A percentile compares a stretch with the other conserved stretches of the same genome.
Evolutionary conservation across 495 filamentous ascomycete genomes (phyloP).

Genomic region (Penicillium arizonense): DNA sequence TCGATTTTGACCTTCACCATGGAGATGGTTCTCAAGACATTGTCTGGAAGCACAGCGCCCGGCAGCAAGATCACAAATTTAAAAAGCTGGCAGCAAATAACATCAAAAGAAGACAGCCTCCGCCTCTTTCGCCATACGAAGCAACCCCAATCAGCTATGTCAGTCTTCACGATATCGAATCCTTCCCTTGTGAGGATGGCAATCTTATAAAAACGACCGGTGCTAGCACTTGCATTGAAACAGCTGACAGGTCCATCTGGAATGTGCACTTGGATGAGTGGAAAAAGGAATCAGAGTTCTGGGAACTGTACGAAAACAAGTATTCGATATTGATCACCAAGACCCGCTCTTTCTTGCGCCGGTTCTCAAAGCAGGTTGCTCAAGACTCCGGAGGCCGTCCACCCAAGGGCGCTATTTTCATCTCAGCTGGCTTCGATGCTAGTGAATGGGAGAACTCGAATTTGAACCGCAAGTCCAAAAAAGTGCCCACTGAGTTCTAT

Average conservation of each 20-base stretch:
- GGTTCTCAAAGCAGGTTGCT: conserved; percentile 62
- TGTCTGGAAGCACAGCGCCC: conserved; percentile 41
- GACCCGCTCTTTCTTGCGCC: conserved; percentile 68
- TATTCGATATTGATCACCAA: conserved; percentile 78
- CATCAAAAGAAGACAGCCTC: too few relatives aligned
- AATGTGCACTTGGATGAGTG: conserved; percentile 93
- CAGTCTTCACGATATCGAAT: conserved; percentile 96
- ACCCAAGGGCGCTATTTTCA: conserved; percentile 83
- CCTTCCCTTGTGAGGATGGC: conserved; percentile 88
- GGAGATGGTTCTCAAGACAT: conserved; percentile 95
- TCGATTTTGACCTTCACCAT: conserved; percentile 97
- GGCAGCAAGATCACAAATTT: conserved; percentile 67
- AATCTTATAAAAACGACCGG: conserved; percentile 87
- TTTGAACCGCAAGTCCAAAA: conserved; percentile 93
- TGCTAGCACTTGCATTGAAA: conserved; percentile 88
- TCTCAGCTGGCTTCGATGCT: conserved; percentile 95
- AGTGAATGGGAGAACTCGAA: conserved; percentile 87
- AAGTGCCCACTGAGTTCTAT: conserved; percentile 96
- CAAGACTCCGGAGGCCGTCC: conserved; percentile 47
- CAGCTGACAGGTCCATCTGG: conserved; percentile 90
- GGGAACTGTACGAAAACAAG: conserved; percentile 74
- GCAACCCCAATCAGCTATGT: conserved; percentile 91
- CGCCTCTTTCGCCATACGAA: conserved; percentile 58
- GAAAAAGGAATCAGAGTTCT: conserved; percentile 80
- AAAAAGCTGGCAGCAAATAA: conserved; percentile 53